Conservation (phyloP, 2,329 filamentous ascomycete species). For the Verticillium nonalfalfae region DNA sequence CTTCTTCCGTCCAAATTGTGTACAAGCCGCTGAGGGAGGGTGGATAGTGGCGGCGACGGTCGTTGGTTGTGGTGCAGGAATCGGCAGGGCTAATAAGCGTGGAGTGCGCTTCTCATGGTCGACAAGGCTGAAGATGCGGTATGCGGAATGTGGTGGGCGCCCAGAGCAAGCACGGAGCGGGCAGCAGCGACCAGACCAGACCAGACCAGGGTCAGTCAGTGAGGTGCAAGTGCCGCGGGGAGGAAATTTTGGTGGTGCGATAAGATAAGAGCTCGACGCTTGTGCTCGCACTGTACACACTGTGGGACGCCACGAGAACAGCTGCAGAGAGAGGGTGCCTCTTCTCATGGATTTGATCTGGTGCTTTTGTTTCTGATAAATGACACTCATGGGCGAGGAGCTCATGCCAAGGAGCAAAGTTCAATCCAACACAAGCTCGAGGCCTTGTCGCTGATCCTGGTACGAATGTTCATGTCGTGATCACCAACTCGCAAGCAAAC, state of each 20-base stretch:
- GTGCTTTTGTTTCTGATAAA: too few relatives aligned
- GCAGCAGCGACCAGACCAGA: not conserved
- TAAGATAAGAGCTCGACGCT: conserved; percentile 6
- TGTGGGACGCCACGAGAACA: too few relatives aligned
- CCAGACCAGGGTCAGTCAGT: not conserved
- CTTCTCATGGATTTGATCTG: too few relatives aligned
- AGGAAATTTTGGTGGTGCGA: conserved; percentile 7
- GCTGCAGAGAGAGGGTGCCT: too few relatives aligned
- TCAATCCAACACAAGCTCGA: too few relatives aligned
- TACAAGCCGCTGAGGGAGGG: not conserved
- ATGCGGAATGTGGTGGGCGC: conserved; percentile 1
- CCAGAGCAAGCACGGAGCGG: conserved; percentile 8
- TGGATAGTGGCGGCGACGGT: not conserved
- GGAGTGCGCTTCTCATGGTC: not conserved
- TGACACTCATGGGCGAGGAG: too few relatives aligned
- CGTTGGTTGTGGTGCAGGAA: not conserved
- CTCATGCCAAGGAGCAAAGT: too few relatives aligned
- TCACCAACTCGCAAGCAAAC: too few relatives aligned
- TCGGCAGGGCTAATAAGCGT: conserved; percentile 2
- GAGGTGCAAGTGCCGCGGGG: not conserved
- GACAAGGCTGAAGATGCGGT: conserved; percentile 10
- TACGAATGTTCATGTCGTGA: too few relatives aligned
- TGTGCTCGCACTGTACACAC: not conserved
- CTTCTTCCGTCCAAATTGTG: not conserved
- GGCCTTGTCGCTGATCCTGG: too few relatives aligned